These are phyloP conservation scores for Crithidia bombi DNA, from an alignment of 208 protist genomes.

Conservation along the genomic window DNA sequence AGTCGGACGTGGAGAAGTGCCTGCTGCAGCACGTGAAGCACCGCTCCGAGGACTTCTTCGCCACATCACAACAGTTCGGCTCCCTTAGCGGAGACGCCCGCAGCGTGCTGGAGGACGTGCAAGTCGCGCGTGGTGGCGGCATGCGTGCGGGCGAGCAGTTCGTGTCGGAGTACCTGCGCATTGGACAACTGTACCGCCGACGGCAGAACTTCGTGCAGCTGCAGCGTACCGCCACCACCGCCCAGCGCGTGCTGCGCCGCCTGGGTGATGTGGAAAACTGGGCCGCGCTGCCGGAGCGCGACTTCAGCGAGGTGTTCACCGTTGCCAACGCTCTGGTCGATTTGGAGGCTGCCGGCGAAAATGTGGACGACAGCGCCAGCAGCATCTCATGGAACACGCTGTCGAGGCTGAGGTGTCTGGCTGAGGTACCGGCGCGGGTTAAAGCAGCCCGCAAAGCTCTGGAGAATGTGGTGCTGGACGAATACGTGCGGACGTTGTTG, in stretches of 20 bases:
- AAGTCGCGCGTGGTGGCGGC: constrained; percentile 43
- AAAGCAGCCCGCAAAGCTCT: constrained; percentile 26
- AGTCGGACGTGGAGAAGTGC: constrained; percentile 73
- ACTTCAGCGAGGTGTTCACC: constrained; percentile 69
- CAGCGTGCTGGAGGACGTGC: constrained; percentile 49
- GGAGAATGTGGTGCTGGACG: constrained; percentile 33
- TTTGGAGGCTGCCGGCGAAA: constrained; percentile 38
- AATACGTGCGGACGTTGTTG: constrained; percentile 30
- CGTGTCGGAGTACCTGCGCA: constrained; percentile 66
- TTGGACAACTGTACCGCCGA: constrained; percentile 69
- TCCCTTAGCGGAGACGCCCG: constrained; percentile 59
- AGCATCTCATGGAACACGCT: constrained; percentile 28
- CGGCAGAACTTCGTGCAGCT: constrained; percentile 63
- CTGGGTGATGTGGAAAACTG: constrained; percentile 80
- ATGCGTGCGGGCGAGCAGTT: constrained; percentile 44
- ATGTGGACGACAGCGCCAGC: constrained; percentile 12
- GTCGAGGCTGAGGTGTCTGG: constrained; percentile 31
- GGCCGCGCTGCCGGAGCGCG: constrained; percentile 81
- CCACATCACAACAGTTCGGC: constrained; percentile 64
- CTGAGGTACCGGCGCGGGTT: constrained; percentile 32
- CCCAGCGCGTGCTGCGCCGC: constrained; percentile 40
- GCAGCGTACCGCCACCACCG: constrained; percentile 31
- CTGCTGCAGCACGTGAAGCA: constrained; percentile 85
- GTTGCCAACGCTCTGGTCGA: constrained; percentile 44
- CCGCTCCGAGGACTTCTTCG: constrained; percentile 87